A percentile compares a stretch with the other conserved stretches of the same genome.
These are phyloP conservation scores for Ophiostoma sp. DNA, from an alignment of 2,329 filamentous ascomycete species.

Conservation along the genomic window DNA sequence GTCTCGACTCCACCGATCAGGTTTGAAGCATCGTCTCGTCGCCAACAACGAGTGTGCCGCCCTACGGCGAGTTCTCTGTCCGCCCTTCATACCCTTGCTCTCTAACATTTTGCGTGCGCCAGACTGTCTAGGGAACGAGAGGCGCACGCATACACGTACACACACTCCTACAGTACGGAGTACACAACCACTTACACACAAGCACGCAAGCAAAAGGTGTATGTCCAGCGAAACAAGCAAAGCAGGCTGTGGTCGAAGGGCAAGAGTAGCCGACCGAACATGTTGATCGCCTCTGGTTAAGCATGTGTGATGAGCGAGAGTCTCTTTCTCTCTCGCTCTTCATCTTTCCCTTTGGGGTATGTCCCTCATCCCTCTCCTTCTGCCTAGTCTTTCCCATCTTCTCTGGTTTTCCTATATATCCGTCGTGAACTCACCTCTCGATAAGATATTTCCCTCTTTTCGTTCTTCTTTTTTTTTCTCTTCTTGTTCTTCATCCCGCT, in stretches of 20 bases:
- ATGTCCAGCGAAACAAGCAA: background rate
- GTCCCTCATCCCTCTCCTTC: background rate
- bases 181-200: background rate
- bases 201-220: slow-evolving; percentile 11
- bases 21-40: slow-evolving; percentile 26
- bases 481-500: slow-evolving; percentile 25
- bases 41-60: slow-evolving; percentile 11
- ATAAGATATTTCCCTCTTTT: slow-evolving; percentile 5
- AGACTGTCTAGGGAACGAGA: background rate
- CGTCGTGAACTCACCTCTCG: background rate
- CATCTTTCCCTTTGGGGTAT: background rate
- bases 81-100: background rate
- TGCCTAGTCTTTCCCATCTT: background rate
- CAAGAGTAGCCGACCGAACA: slow-evolving; percentile 15
- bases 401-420: slow-evolving; percentile 22
- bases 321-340: slow-evolving; percentile 7
- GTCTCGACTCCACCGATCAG: slow-evolving; percentile 27
- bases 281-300: slow-evolving; percentile 13
- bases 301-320: slow-evolving; percentile 11
- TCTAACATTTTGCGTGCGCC: background rate
- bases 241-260: background rate
- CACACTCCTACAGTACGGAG: background rate
- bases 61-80: background rate
- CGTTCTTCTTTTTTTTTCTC: slow-evolving; percentile 22
- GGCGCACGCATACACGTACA: background rate